phyloP scores from a whole-genome alignment of 495 filamentous ascomycete species.

The Neurospora sp. region DNA sequence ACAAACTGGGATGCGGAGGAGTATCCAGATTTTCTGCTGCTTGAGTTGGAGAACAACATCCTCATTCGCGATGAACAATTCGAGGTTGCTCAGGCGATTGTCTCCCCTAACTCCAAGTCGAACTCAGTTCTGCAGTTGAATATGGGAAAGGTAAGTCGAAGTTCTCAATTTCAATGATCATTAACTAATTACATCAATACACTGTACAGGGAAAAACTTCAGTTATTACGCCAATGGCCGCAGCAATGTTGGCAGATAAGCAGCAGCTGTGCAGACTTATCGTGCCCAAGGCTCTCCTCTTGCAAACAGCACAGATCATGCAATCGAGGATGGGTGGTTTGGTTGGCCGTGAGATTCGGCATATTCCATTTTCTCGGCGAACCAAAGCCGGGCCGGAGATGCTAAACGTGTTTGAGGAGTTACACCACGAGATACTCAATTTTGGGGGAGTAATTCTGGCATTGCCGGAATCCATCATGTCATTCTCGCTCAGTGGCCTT shows the following conservation, averaged over 20 bases:
- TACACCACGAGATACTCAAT: background rate
- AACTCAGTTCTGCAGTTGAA: constrained; percentile 34
- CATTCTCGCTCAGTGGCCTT: background rate
- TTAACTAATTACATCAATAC: background rate
- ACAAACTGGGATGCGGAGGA: constrained; percentile 39
- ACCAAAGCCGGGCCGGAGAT: constrained; percentile 10
- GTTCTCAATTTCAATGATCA: background rate
- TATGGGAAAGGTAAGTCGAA: background rate
- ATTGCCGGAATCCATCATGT: background rate
- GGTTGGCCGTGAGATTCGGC: background rate
- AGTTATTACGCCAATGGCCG: background rate
- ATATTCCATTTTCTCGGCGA: constrained; percentile 9
- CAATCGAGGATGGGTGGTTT: constrained; percentile 1
- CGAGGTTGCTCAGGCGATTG: constrained; percentile 42
- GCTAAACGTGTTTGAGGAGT: background rate
- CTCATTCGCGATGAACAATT: constrained; percentile 42
- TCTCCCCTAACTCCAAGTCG: constrained; percentile 27
- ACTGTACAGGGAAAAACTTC: background rate
- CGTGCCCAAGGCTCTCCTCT: constrained; percentile 11
- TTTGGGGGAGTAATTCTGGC: background rate
- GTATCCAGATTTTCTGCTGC: constrained; percentile 43
- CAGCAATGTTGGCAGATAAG: constrained; percentile 29
- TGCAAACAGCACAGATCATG: constrained; percentile 38
- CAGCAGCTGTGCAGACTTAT: constrained; percentile 8
- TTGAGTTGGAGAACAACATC: constrained; percentile 48